Base-by-base conservation (phyloP, 2,329 filamentous ascomycete species). In the Myriosclerotinia curreyana region DNA sequence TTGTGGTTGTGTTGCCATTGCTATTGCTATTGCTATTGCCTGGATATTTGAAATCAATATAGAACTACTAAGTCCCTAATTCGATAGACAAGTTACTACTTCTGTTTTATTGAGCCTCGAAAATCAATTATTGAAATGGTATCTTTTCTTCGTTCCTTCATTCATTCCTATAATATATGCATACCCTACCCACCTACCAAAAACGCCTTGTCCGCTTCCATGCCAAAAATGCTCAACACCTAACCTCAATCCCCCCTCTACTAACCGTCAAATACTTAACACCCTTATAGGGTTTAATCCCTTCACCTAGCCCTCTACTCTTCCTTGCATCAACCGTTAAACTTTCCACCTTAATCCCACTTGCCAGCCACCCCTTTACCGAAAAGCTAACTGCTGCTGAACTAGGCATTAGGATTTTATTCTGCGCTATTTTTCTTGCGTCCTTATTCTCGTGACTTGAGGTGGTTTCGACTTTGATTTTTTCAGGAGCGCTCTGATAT, bases 241-340 rank as follows among this genome's bases (percentile, higher is more conserved):
- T 79, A 69, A 86, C 81, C 75, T 89, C 86, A 50, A 88, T 79
- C 28, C 86, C 86, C 17, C 83, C 82, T 67, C 85, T 85, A 72
- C 86, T 88, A 56, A 88, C 80, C 20, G 93, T 97, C 71, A 99
- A 76, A 77, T 99, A 99, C 78, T 99, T 99, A 69, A 99, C 95
- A 1, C 95, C 95, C 78, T 98, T 99, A 77, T 96, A 98, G 31
- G 95, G 95, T 77, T 92, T 96, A 48, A 98, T 86, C 2, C 90
- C 86, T 69, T 96, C 92, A 0, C 92, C 92, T 53, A 99, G 73
- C 0, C 95, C 95, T 64, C 88, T 85, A 76, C 91, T 96, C 78
- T 88, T 92, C 75, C 90, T 88, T n/a, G 85, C 80, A 74, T 92
- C 82, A 70, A 92, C 76, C 73, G 86, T 73, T 72, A 92, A 83